A percentile compares a stretch with the other conserved stretches of the same genome.
These are phyloP conservation scores for Heterobasidion occidentale DNA, from an alignment of 1,284 basidiomycete species.

Conservation along the genomic window DNA sequence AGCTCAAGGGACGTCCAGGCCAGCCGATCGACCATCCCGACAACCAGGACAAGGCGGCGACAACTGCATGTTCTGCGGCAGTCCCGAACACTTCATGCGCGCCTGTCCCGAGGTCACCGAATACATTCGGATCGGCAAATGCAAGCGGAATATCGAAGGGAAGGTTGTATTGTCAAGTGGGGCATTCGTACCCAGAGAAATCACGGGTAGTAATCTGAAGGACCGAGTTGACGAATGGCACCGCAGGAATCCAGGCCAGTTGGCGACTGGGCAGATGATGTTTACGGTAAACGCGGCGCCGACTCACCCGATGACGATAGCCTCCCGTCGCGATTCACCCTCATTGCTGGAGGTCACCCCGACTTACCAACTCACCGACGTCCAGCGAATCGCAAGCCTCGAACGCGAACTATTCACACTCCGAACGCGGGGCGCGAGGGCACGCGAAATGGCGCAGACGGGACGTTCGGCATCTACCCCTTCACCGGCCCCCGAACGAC, in stretches of 20 bases:
- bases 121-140: background rate
- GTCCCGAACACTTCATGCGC: background rate
- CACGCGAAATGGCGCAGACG: background rate
- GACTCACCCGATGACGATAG: background rate
- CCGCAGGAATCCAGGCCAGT: background rate
- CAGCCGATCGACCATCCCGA: background rate
- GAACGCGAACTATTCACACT: background rate
- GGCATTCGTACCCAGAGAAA: background rate
- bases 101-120: background rate
- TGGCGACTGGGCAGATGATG: background rate
- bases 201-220: background rate
- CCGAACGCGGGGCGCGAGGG: background rate
- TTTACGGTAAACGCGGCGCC: background rate
- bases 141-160: background rate
- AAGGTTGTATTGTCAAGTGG: background rate
- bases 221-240: background rate
- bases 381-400: background rate
- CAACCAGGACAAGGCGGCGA: background rate
- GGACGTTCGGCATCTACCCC: too few species aligned
- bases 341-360: background rate
- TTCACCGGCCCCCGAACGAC: background rate
- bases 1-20: background rate
- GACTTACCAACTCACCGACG: background rate
- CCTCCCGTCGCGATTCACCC: too few species aligned
- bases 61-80: background rate